Evolutionary conservation across 2,329 filamentous ascomycete genomes (phyloP), one percentile per base, ranked within the genome.

Genomic region (Aspergillus carbonarius): DNA sequence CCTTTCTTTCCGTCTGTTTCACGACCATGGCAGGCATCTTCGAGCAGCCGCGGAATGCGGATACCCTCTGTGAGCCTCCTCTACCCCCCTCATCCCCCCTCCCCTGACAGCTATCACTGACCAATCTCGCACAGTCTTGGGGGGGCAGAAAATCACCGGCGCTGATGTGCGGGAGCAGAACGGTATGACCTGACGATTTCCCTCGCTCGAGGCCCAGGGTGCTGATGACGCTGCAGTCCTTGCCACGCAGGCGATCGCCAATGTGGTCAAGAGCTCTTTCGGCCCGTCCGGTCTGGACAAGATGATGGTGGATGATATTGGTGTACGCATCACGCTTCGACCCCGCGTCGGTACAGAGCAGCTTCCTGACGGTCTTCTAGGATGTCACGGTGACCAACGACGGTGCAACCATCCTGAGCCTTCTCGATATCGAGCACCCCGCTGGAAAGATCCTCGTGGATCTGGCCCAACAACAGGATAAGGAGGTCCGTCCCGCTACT

Each of bases 301-400:
- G 86, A 99, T 99, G 95, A 98, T 99, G 95, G 95, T 99, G 70
- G 95, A 99, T 80, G 95, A 99, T 76, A 98, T 99, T 76, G 95
- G 95, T 73, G 89, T 92, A 85, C 70, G 88, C 70, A 58, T 57
- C 60, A 23, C 18, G 23, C 39, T 62, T 65, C 56, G 60, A 64
- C 63, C 67, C 65, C 66, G 59, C 66, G 54, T 53, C 25, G 25
- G 51, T 48, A 30, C 49, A 27, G 27, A 54, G 59, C 37, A 56
- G 51, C 49, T 59, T 53, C 53, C 50, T 57, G 52, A 63, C 53
- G 57, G 58, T 60, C 63, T 60, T 54, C 18, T 64, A 92, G 89
- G 95, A 99, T 81, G 95, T 99, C 60, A 99, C 95, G 61, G 95
- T 99, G 59, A 99, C 95, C 66, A 99, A 99, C 79, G 95, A 99